phyloP scores from a whole-genome alignment of 2,329 filamentous ascomycete species.

The Trichoderma sp. region DNA sequence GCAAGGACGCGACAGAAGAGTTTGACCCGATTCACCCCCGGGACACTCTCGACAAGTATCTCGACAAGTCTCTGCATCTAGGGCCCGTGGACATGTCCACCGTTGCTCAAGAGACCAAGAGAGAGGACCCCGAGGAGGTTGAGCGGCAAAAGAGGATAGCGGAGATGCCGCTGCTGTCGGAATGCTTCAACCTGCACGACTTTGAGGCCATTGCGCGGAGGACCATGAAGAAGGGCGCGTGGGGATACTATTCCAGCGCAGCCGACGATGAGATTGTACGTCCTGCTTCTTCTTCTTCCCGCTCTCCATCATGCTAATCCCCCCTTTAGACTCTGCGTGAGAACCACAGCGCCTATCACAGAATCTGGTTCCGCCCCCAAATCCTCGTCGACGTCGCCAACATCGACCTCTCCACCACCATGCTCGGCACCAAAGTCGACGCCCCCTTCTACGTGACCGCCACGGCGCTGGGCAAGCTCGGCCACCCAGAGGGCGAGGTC shows the following conservation, averaged over 20 bases:
- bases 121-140: conserved; percentile 60
- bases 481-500: conserved; percentile 91
- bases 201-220: conserved; percentile 90
- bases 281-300: not conserved
- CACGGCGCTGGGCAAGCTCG: conserved; percentile 92
- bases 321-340: conserved; percentile 76
- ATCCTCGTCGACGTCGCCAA: conserved; percentile 87
- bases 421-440: conserved; percentile 83
- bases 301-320: not conserved
- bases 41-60: conserved; percentile 83
- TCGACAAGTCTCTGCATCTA: conserved; percentile 81
- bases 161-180: conserved; percentile 75
- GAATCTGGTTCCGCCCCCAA: conserved; percentile 92
- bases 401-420: conserved; percentile 84
- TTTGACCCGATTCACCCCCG: conserved; percentile 88
- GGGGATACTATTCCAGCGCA: conserved; percentile 96
- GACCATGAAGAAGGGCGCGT: conserved; percentile 94
- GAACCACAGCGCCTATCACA: conserved; percentile 94
- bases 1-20: conserved; percentile 90
- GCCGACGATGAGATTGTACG: conserved; percentile 56
- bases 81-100: conserved; percentile 88
- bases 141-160: conserved; percentile 73
- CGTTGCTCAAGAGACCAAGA: conserved; percentile 69
- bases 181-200: conserved; percentile 93
- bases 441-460: conserved; percentile 97